Evolutionary conservation across 768 basidiomycete species (phyloP), one percentile per base, ranked within the genome.

Genomic region (Amanita phalloides): DNA sequence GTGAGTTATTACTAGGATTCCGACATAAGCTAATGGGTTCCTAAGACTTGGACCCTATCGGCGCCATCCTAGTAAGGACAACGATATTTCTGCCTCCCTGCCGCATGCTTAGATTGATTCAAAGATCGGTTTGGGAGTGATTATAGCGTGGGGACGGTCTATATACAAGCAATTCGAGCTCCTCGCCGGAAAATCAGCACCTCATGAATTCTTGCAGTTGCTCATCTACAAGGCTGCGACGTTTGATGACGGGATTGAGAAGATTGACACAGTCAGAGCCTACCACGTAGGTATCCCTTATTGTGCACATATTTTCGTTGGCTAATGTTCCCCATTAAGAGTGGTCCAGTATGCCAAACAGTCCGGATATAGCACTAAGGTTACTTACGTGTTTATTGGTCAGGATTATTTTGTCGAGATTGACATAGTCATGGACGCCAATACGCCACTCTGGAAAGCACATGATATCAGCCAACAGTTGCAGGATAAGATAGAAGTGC

Each of bases 391-490:
- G 33, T 13, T 30, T 36, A 17, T 39, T 28, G 59, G 13, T 32
- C 17, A 87, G 84, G 79, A 90, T 54, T 95, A 92, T 62, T 89
- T 93, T 62, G 93, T 97, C 42, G 96, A 98, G 66, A 76, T 98
- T 11, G 96, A 99, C 64, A 79, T 97, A 43, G 94, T 97, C 39
- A 89, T 97, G 85, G 77, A 84, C 54, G 85, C 84, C 8, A 80
- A 81, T 53, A 96, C 92, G 23, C 90, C 92, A 0, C 70, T 98
- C 1, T 90, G 86, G 83, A 84, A 83, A 64, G 89, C 90, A 17
- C 90, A 92, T 62, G 90, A 92, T 63, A 61, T 90, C 54, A 85
- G 85, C 58, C 89, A 92, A 65, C 75, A 84, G 55, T 67, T 92
- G 14, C 90, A 92, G 61, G 90, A 92, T 62, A 90, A 86, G 68